Evolutionary conservation across 306 rosid species (phyloP).

Genomic region (barrel medic (Medicago truncatula)): DNA sequence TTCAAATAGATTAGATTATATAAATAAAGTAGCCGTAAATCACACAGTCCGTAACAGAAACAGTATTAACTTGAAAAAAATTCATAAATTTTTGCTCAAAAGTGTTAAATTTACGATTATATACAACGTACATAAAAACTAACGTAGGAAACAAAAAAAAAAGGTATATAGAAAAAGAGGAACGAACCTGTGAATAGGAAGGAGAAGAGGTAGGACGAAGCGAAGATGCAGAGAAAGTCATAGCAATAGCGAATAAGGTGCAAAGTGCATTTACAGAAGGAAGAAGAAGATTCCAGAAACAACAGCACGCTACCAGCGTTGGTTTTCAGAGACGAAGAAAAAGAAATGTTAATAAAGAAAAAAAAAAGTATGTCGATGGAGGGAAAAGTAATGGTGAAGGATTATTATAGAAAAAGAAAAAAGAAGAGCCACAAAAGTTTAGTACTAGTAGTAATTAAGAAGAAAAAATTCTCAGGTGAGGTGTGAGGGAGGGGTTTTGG

Average conservation of each 20-base stretch:
- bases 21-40: not conserved
- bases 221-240: constrained; percentile 70
- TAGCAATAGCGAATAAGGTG: constrained; percentile 29
- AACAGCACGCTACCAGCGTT: not conserved
- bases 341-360: not conserved
- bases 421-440: not conserved
- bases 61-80: not conserved
- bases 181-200: constrained; percentile 43
- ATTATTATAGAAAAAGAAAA: not conserved
- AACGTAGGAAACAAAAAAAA: not conserved
- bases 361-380: not conserved
- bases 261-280: constrained; percentile 40
- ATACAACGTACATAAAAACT: not conserved
- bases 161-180: not conserved
- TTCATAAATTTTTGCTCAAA: not conserved
- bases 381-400: constrained; percentile 16
- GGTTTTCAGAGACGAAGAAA: not conserved
- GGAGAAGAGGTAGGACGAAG: constrained; percentile 57
- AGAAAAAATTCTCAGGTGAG: not conserved
- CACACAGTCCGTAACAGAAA: not conserved
- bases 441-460: not conserved
- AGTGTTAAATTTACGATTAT: not conserved
- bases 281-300: constrained; percentile 13
- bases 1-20: not conserved
- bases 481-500: not conserved